These are phyloP conservation scores for Nicotiana knightiana DNA, from an alignment of 257 asterid species.

Conservation along the genomic window DNA sequence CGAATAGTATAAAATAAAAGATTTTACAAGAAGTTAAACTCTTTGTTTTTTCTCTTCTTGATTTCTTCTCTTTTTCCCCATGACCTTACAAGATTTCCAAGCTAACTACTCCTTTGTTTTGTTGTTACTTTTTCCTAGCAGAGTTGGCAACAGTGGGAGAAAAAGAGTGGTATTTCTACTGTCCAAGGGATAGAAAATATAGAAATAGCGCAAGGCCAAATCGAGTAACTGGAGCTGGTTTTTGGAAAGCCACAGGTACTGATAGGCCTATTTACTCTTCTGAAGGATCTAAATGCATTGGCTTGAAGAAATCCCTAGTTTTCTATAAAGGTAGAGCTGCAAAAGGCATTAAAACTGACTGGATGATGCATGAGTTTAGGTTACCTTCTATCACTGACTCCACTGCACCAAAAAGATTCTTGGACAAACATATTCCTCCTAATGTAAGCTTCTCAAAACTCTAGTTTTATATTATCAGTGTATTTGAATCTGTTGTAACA, in stretches of 20 bases:
- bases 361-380: conserved; percentile 99
- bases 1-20: too few relatives aligned
- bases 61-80: neutral
- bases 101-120: neutral
- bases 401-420: conserved; percentile 32
- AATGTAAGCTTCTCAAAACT: conserved; percentile 36
- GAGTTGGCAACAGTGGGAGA: conserved; percentile 83
- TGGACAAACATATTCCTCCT: conserved; percentile 57
- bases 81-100: neutral
- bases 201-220: conserved; percentile 83
- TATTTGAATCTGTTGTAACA: neutral
- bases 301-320: conserved; percentile 80
- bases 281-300: conserved; percentile 66
- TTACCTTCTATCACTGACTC: conserved; percentile 56
- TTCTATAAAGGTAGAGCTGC: conserved; percentile 93
- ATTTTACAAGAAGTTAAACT: too few relatives aligned
- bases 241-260: conserved; percentile 94
- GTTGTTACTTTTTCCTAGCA: conserved; percentile 7
- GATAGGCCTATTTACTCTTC: conserved; percentile 84
- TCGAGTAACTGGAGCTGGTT: conserved; percentile 87
- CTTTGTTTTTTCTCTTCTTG: too few relatives aligned
- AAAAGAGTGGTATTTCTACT: conserved; percentile 87
- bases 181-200: conserved; percentile 87
- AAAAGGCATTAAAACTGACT: conserved; percentile 80
- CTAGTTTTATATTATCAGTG: neutral